Percentiles rank a stretch among this genome's conserved stretches.
Conservation (phyloP, 1,284 basidiomycete species). For the Marasmius fiardii region DNA sequence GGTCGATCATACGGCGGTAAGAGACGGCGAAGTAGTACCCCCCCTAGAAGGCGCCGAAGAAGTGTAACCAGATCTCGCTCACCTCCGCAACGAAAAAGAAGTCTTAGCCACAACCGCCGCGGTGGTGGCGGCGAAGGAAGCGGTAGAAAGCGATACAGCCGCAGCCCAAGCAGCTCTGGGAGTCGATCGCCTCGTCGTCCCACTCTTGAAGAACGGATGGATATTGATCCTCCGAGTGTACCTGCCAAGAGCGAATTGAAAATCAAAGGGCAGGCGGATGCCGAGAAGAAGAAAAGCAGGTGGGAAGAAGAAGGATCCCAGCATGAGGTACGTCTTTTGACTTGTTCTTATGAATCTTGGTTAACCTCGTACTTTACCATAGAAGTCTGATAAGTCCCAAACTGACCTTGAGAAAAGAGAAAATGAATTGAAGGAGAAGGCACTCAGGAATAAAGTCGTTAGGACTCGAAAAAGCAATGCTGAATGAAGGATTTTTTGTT, state of each 20-base stretch:
- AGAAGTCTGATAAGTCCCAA: conserved; percentile 1
- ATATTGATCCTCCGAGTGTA: conserved; percentile 24
- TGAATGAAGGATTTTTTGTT: background rate
- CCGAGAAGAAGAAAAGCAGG: conserved; percentile 46
- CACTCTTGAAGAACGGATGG: conserved; percentile 15
- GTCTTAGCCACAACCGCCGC: conserved; percentile 12
- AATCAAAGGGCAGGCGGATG: conserved; percentile 68
- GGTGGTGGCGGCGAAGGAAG: conserved; percentile 11
- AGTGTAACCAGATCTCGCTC: conserved; percentile 26
- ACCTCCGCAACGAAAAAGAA: conserved; percentile 11
- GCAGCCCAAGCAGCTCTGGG: conserved; percentile 10
- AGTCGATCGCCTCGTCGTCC: conserved; percentile 5
- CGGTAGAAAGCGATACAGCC: conserved; percentile 15
- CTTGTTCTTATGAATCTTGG: conserved; percentile 3
- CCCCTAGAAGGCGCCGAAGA: conserved; percentile 27
- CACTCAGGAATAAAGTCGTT: conserved; percentile 78
- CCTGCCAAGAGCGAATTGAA: conserved; percentile 46
- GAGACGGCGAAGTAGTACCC: conserved; percentile 17
- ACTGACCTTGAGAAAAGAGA: conserved; percentile 58
- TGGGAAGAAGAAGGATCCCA: conserved; percentile 36
- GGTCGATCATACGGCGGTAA: background rate
- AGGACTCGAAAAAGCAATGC: conserved; percentile 52
- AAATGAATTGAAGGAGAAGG: conserved; percentile 73
- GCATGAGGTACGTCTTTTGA: conserved; percentile 23
- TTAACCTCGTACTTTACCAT: background rate